Evolutionary conservation across 768 basidiomycete genomes (phyloP), one percentile per base, ranked within the genome.

Genomic region (Mycena alexandri): DNA sequence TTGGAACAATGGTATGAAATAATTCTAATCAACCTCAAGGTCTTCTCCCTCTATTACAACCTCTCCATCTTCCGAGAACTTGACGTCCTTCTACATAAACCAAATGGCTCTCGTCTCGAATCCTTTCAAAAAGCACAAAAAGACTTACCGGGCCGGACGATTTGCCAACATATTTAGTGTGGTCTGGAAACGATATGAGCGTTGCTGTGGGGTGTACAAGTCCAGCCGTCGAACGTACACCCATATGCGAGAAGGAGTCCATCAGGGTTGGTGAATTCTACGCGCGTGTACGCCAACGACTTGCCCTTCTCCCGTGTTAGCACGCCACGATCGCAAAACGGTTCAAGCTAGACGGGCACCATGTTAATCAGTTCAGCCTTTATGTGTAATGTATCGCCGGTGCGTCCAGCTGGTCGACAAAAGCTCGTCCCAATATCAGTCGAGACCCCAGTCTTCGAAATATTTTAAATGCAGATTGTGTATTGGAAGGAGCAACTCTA

Each of bases 101-200:
- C 61, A 57, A 55, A 21, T 3, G 29, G 3, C 16, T 11, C 4
- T 46, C 22, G 19, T 34, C 34, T 47, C 21, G 21, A 33, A 25
- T 17, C 24, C 29, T 29, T 29, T 6, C 29, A 29, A 16, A 17
- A 41, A 33, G 3, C 12, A n/a, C 9, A 51, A 10, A 41, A 55
- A 52, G 6, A 79, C 82, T 75, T 59, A 83, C 84, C 29, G 76
- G 73, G 70, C 72, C 69, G 17, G 80, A 84, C 10, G 91, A 93
- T 75, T 86, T 92, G 16, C 92, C 93, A 63, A 95, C 81, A 69
- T 93, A 95, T 76, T 95, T 95, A 10, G 94, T 95, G 72, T 95
- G 94, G 66, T 90, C 93, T 95, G 65, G 2, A 54, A 56, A 60
- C 25, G 34, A 51, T 38, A 50, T 43, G 56, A 67, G 61, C 41